These are phyloP conservation scores for Raphanus hybrid DNA, from an alignment of 441 rosid species.

Conservation along the genomic window DNA sequence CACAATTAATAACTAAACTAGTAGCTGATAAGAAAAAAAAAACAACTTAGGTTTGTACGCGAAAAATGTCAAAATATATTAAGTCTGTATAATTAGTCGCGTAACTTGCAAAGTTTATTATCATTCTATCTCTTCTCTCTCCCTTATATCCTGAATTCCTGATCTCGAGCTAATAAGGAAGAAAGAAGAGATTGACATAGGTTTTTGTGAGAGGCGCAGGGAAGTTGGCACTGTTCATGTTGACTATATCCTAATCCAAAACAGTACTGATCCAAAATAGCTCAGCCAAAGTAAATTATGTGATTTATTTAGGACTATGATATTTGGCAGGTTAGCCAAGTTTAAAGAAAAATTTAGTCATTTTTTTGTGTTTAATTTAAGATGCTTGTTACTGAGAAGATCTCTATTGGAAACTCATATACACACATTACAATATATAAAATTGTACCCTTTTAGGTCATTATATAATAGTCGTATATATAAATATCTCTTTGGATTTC, in stretches of 20 bases:
- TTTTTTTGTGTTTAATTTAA: slow-evolving; percentile 2
- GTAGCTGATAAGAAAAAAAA: not conserved
- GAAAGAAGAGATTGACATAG: not conserved
- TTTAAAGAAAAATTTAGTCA: not conserved
- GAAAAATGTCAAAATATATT: not conserved
- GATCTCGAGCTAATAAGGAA: not conserved
- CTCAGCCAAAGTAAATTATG: not conserved
- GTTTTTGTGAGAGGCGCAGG: not conserved
- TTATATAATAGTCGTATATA: not conserved
- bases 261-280: not conserved
- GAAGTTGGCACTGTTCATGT: not conserved
- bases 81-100: not conserved
- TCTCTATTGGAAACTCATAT: slow-evolving; percentile 4
- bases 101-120: not conserved
- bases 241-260: not conserved
- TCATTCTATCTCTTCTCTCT: too few species aligned
- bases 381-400: not conserved
- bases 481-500: too few species aligned
- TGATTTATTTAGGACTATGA: not conserved
- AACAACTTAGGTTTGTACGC: not conserved
- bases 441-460: not conserved
- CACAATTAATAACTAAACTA: not conserved
- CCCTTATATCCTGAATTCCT: not conserved
- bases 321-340: not conserved
- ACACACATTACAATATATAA: not conserved